Conservation (phyloP, 2,329 filamentous ascomycete species). For the Claviceps sp. region DNA sequence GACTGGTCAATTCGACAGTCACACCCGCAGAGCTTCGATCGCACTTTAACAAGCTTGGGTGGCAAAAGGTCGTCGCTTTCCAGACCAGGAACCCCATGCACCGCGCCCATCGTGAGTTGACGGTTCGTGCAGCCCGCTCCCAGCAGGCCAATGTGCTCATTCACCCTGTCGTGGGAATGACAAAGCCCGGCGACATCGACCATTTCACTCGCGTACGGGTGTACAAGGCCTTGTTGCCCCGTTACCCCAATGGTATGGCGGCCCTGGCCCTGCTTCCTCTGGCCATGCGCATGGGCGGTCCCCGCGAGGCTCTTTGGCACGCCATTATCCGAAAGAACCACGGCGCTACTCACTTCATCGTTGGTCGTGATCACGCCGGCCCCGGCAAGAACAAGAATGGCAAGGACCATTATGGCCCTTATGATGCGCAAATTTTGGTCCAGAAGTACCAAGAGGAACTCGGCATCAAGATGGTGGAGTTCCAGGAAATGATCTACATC, state of each 20-base stretch:
- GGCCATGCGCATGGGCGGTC: conserved; percentile 98
- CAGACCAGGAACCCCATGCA: conserved; percentile 99
- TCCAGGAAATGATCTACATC: conserved; percentile 99
- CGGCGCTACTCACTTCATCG: conserved; percentile 97
- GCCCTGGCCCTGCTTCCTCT: conserved; percentile 87
- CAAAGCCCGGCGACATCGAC: conserved; percentile 98
- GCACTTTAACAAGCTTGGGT: conserved; percentile 99
- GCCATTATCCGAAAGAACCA: conserved; percentile 99
- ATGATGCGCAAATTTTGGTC: conserved; percentile 91
- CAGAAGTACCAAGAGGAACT: conserved; percentile 95
- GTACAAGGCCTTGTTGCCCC: conserved; percentile 90
- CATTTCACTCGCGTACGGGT: conserved; percentile 98
- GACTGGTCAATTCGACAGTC: conserved; percentile 34
- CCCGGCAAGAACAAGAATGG: conserved; percentile 97
- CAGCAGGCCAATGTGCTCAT: conserved; percentile 98
- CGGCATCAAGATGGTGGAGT: conserved; percentile 95
- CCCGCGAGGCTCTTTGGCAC: conserved; percentile 98
- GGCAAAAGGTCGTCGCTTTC: conserved; percentile 95
- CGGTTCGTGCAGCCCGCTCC: conserved; percentile 86
- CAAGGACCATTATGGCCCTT: conserved; percentile 93
- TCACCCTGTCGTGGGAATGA: conserved; percentile 94
- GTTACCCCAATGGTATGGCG: conserved; percentile 99
- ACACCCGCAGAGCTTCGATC: conserved; percentile 87
- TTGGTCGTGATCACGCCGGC: conserved; percentile 94
- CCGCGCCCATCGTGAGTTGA: conserved; percentile 93